Base-by-base conservation (phyloP, 2,329 filamentous ascomycete species). In the Colletotrichum tropicicola region DNA sequence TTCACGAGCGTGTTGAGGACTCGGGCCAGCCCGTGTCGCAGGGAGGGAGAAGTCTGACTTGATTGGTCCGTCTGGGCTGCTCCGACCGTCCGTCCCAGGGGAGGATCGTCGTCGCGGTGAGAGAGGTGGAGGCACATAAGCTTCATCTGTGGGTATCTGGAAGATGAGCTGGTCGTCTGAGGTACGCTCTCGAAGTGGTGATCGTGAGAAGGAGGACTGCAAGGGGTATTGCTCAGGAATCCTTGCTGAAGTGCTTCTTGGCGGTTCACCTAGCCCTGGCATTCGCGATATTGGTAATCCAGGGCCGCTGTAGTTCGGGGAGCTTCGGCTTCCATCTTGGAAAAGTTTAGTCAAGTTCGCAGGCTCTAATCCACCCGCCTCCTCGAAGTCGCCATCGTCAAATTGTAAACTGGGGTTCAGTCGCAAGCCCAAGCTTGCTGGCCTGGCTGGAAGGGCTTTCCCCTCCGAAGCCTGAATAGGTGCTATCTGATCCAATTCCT, bases 401-500 rank as follows among this genome's bases (percentile, higher is more conserved):
- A 65, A 61, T 5, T 67, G 53, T 1, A 67, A 63, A 37, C 62
- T 69, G n/a, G 66, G 59, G 3, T 58, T 68, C 85, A 87, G 52
- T 86, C 84, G 68, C 28, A 57, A 53, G 19, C 52, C 67, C 15
- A 88, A 83, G 73, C 91, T 92, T 70, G 89, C 89, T 0, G 89
- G 89, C 19, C 86, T 81, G 5, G 84, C 88, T 30, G 95, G 95
- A 9, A 98, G 82, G 25, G 91, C 91, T 75, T 97, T 98, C 53
- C 88, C 89, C 56, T 87, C 85, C 68, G 82, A 69, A 19, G 71
- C 70, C 67, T 79, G 70, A 70, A 84, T 73, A 76, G 89, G 83
- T 70, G 89, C 82, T 72, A 96, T 87, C 68, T 91, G 89, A 71
- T 92, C 88, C 41, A 99, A 83, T 76, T 99, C 96, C 49, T 91